These are phyloP conservation scores for Penicillium sp. DNA, from an alignment of 2,329 filamentous ascomycete genomes.

Conservation along the genomic window DNA sequence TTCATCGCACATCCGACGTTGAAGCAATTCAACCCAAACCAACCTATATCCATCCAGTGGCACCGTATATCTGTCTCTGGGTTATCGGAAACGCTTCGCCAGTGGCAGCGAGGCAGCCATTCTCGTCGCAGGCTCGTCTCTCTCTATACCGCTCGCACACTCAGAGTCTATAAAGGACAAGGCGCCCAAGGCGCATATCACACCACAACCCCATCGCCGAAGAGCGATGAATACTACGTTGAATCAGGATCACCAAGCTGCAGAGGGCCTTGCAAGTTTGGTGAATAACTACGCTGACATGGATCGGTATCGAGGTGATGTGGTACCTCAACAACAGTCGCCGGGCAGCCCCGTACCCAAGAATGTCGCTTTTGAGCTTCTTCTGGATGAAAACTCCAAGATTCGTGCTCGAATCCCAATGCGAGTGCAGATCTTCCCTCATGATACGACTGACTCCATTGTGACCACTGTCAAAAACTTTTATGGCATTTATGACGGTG, in stretches of 20 bases:
- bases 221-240: constrained; percentile 31
- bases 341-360: constrained; percentile 46
- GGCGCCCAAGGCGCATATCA: constrained; percentile 13
- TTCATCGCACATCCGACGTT: constrained; percentile 15
- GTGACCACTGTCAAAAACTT: constrained; percentile 99
- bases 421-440: constrained; percentile 80
- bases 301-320: constrained; percentile 23
- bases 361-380: constrained; percentile 62
- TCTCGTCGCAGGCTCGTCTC: background rate
- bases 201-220: constrained; percentile 23
- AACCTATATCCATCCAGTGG: constrained; percentile 17
- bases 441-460: constrained; percentile 96
- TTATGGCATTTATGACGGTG: constrained; percentile 85
- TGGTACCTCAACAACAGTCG: constrained; percentile 31
- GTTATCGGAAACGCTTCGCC: background rate
- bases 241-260: constrained; percentile 26
- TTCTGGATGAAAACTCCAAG: constrained; percentile 56
- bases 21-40: constrained; percentile 24
- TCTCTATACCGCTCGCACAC: background rate
- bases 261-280: constrained; percentile 25
- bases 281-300: constrained; percentile 28
- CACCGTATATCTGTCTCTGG: background rate
- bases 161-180: constrained; percentile 8
- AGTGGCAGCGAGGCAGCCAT: background rate
- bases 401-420: constrained; percentile 61